Conservation (phyloP, 768 basidiomycete genomes). For the Rickenella mellea region DNA sequence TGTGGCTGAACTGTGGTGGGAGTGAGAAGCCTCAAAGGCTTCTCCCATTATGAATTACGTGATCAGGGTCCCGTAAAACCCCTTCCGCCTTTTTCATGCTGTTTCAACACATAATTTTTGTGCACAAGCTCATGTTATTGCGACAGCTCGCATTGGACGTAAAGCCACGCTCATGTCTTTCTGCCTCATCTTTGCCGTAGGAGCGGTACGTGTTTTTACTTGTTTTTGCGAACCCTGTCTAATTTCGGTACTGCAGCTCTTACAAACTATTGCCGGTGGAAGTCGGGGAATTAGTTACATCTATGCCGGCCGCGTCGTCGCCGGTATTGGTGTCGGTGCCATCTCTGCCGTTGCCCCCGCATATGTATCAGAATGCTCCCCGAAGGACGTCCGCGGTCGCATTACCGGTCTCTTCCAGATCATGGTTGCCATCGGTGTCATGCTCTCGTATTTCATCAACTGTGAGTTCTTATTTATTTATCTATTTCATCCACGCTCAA, state of each 20-base stretch:
- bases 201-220: constrained; percentile 9
- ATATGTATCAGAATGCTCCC: constrained; percentile 33
- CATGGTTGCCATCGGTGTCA: constrained; percentile 30
- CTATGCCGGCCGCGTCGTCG: constrained; percentile 28
- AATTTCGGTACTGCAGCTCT: not conserved
- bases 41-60: too few relatives aligned
- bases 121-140: not conserved
- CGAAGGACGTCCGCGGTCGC: constrained; percentile 30
- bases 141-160: constrained; percentile 19
- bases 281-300: constrained; percentile 19
- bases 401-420: constrained; percentile 33
- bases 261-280: constrained; percentile 1
- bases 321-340: constrained; percentile 28
- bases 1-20: too few relatives aligned
- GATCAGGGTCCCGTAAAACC: too few relatives aligned
- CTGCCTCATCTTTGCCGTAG: constrained; percentile 22
- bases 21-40: too few relatives aligned
- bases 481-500: too few relatives aligned
- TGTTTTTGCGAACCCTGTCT: not conserved
- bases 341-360: constrained; percentile 29
- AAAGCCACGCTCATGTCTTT: constrained; percentile 22
- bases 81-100: too few relatives aligned
- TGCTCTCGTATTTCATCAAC: constrained; percentile 22
- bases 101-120: not conserved
- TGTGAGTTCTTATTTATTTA: constrained; percentile 16